Conservation (phyloP, 129 eudicot genomes). For the Escallonia herrerae region DNA sequence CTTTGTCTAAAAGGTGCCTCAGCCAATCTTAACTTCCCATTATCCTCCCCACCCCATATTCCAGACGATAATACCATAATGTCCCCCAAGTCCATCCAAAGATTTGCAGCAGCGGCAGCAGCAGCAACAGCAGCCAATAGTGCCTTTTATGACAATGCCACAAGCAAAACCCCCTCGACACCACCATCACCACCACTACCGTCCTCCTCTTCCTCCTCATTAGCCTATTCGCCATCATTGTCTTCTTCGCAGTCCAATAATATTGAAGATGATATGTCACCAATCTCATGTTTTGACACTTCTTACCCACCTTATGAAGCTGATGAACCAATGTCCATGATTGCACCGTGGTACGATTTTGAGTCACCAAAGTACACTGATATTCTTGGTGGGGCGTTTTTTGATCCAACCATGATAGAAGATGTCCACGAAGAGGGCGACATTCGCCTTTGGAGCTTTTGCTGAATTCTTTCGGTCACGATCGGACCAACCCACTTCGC, state of each 20-base stretch:
- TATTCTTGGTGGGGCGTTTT: constrained; percentile 41
- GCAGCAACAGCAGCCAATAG: constrained; percentile 62
- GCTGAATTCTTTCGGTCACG: constrained; percentile 17
- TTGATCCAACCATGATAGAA: constrained; percentile 33
- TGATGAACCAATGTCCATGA: constrained; percentile 23
- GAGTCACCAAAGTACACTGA: constrained; percentile 53
- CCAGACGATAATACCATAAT: constrained; percentile 2
- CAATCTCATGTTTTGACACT: background rate
- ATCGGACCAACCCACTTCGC: background rate
- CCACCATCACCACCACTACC: constrained; percentile 16
- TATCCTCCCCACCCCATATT: background rate
- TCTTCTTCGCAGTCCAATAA: constrained; percentile 7
- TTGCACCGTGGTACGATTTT: constrained; percentile 55
- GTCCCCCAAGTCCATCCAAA: constrained; percentile 84
- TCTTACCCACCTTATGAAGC: background rate
- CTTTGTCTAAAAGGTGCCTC: constrained; percentile 74
- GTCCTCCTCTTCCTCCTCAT: constrained; percentile 20
- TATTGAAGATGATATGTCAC: constrained; percentile 27
- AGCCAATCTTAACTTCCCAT: constrained; percentile 78
- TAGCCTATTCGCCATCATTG: background rate
- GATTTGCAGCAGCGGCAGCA: constrained; percentile 61
- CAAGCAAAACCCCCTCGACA: background rate
- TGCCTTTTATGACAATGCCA: background rate
- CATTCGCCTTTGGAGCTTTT: constrained; percentile 72
- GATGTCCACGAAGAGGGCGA: constrained; percentile 48